Base-by-base conservation (phyloP, 139 green algal species). In the Desmodesmus armatus region DNA sequence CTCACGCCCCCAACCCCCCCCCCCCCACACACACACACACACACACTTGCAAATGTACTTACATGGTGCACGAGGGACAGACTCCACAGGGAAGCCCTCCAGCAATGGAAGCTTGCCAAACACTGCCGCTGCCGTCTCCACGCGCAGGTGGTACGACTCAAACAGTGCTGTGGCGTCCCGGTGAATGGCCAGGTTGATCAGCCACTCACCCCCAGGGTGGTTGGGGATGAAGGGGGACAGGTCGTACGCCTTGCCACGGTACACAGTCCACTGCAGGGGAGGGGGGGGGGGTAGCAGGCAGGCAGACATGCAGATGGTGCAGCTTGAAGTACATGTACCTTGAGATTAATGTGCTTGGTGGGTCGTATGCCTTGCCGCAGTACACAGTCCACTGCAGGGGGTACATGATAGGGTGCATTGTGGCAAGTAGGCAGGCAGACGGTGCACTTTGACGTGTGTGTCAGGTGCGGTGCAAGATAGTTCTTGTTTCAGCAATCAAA, bases 141-240 rank as follows among this genome's bases (percentile, higher is more conserved):
- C 87, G 27, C 90, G 77, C 67, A 96, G 80, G 86, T 96, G 93
- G 80, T 94, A 94, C 49, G 81, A 91, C 83, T 96, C 93, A 73
- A 96, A 92, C 44, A 96, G 89, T 13, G 90, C 93, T 75, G 93
- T 96, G 77, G 73, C 89, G 82, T 98, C 95, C 4, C 95, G 83
- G 3, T 90, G 87, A 23, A 97, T 71, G n/a, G 94, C 94, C 25
- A 98, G 89, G 86, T 95, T 94, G 35, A 97, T 85, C 51, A 98
- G 92, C 92, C 91, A 97, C 58, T 83, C 41, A 4, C 92, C 91
- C 11, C 90, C 92, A 23, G 95, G 95, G 77, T 98, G 95, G 21
- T 87, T 76, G 13, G 83, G 71, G 55, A 93, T 77, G 85, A 94
- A 96, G 67, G 78, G 78, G 0, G 91, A 90, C 3, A 94, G 84